A percentile compares a stretch with the other conserved stretches of the same genome.
Evolutionary conservation across 2,329 filamentous ascomycete genomes (phyloP).

Genomic region (Aspergillus ustus): DNA sequence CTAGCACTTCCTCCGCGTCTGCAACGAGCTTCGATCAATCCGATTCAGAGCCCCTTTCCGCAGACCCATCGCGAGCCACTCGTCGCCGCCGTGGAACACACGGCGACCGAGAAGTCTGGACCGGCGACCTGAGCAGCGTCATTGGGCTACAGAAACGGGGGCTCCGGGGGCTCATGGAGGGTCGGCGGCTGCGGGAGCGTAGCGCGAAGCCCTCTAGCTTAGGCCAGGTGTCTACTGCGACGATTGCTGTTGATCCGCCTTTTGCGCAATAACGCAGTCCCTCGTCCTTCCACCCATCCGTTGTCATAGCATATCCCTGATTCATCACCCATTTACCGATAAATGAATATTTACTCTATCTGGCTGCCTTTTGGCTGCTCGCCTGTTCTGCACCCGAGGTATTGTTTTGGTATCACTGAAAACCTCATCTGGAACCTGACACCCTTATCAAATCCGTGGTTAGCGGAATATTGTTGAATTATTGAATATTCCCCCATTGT

Average conservation of each 20-base stretch:
- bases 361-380: too few species aligned
- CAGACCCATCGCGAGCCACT: slow-evolving; percentile 43
- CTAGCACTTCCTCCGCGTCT: slow-evolving; percentile 27
- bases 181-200: slow-evolving; percentile 79
- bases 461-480: neutral
- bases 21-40: slow-evolving; percentile 43
- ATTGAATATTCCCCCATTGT: neutral
- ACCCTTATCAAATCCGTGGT: neutral
- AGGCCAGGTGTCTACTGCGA: slow-evolving; percentile 2
- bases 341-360: neutral
- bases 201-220: slow-evolving; percentile 44
- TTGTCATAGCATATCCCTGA: neutral
- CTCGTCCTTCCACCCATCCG: neutral
- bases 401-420: neutral
- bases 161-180: slow-evolving; percentile 91
- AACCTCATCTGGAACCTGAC: neutral
- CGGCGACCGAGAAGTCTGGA: slow-evolving; percentile 71
- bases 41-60: slow-evolving; percentile 38
- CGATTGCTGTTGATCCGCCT: neutral
- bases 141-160: slow-evolving; percentile 96
- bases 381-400: neutral
- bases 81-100: slow-evolving; percentile 45
- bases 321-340: neutral
- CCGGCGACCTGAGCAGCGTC: slow-evolving; percentile 74
- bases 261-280: neutral